Conservation (phyloP, 371 early-diverging fungal species). For the Apophysomyces ossiformis region DNA sequence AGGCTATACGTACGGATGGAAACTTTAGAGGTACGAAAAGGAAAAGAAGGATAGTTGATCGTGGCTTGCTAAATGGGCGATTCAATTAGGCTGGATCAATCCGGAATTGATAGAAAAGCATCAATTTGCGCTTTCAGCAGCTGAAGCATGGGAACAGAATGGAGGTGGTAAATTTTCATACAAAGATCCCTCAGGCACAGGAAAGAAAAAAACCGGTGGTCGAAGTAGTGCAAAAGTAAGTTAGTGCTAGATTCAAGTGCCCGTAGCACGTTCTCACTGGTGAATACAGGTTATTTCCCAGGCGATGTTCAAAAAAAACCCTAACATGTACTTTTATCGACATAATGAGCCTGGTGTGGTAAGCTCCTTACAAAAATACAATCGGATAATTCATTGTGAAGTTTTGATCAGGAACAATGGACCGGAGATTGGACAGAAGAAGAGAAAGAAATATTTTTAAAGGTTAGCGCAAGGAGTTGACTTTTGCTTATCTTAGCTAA, state of each 20-base stretch:
- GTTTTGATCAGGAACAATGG: slow-evolving; percentile 63
- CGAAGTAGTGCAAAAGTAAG: slow-evolving; percentile 43
- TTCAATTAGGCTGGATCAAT: slow-evolving; percentile 63
- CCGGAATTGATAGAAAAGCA: slow-evolving; percentile 59
- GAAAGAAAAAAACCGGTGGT: slow-evolving; percentile 32
- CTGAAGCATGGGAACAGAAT: slow-evolving; percentile 76
- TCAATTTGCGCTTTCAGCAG: slow-evolving; percentile 59
- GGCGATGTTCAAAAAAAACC: slow-evolving; percentile 73
- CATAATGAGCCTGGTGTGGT: slow-evolving; percentile 74
- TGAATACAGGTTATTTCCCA: slow-evolving; percentile 52
- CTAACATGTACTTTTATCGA: slow-evolving; percentile 76
- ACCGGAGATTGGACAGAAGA: slow-evolving; percentile 75
- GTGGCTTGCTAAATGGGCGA: not conserved
- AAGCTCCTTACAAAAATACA: slow-evolving; percentile 16
- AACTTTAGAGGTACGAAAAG: slow-evolving; percentile 46
- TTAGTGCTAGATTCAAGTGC: slow-evolving; percentile 3
- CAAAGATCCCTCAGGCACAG: slow-evolving; percentile 61
- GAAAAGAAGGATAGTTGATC: not conserved
- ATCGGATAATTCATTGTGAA: not conserved
- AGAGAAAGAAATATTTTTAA: slow-evolving; percentile 60
- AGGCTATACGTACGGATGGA: slow-evolving; percentile 63
- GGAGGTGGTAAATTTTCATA: slow-evolving; percentile 77
- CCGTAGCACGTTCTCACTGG: not conserved
- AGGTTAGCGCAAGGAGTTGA: slow-evolving; percentile 30
- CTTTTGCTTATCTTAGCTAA: not conserved